phyloP scores from a whole-genome alignment of 306 rosid genomes.

The Lathyrus aphaca region DNA sequence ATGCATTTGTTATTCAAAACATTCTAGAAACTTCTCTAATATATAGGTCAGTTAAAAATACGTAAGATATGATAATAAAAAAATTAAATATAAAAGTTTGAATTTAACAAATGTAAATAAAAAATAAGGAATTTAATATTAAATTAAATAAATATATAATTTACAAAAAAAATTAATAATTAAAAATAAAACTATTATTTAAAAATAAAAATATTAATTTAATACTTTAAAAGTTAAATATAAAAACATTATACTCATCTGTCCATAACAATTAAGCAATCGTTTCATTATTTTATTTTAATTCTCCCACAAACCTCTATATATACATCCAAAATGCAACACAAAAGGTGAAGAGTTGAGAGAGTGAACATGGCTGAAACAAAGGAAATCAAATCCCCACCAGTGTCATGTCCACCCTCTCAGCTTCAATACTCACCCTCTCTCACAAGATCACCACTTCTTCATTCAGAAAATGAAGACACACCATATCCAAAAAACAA shows the following conservation, averaged over 20 bases:
- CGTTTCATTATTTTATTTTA: neutral
- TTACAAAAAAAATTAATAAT: too few species aligned
- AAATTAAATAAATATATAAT: too few species aligned
- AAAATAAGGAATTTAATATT: too few species aligned
- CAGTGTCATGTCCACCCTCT: constrained; percentile 74
- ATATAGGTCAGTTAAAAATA: too few species aligned
- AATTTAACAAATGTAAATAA: too few species aligned
- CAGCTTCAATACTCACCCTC: constrained; percentile 56
- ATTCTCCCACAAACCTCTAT: constrained; percentile 13
- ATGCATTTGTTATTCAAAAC: too few species aligned
- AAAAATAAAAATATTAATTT: too few species aligned
- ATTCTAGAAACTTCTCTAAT: too few species aligned
- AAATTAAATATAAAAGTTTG: too few species aligned
- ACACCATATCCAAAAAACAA: constrained; percentile 36
- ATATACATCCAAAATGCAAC: constrained; percentile 19
- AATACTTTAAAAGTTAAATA: too few species aligned
- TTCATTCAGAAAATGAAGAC: constrained; percentile 39
- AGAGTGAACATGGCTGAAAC: constrained; percentile 46
- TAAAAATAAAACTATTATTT: too few species aligned
- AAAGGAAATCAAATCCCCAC: constrained; percentile 51
- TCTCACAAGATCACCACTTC: constrained; percentile 55
- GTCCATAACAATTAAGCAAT: neutral
- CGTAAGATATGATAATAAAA: too few species aligned
- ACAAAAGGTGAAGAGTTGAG: neutral
- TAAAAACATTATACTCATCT: neutral